phyloP scores from a whole-genome alignment of 1,284 basidiomycete species.

The Microbotryum intermedium region DNA sequence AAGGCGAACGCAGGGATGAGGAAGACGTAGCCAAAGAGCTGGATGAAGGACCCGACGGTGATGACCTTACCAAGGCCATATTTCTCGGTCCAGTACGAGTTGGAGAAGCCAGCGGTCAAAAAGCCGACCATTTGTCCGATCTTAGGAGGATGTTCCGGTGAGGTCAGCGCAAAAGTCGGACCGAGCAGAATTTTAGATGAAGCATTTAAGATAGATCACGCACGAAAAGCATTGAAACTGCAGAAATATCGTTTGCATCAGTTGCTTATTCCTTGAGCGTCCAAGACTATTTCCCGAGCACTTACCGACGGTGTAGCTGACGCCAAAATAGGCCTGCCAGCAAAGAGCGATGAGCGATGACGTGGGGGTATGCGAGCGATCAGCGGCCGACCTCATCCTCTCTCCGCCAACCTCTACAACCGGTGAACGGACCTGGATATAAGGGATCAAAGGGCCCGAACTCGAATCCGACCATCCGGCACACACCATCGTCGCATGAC shows the following conservation, averaged over 20 bases:
- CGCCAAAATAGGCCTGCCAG: slow-evolving; percentile 1
- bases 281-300: not conserved
- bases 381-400: too few species aligned
- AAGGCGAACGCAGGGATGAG: slow-evolving; percentile 26
- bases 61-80: slow-evolving; percentile 26
- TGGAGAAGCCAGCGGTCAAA: not conserved
- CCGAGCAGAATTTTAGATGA: not conserved
- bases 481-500: not conserved
- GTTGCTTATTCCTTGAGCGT: not conserved
- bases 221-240: slow-evolving; percentile 19
- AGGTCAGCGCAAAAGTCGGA: not conserved
- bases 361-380: too few species aligned
- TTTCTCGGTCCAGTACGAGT: not conserved
- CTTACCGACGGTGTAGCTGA: slow-evolving; percentile 12
- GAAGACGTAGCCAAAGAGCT: slow-evolving; percentile 17
- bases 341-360: not conserved
- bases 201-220: not conserved
- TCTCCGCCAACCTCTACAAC: not conserved
- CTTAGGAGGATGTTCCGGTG: not conserved
- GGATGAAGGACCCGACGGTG: slow-evolving; percentile 12
- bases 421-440: slow-evolving; percentile 7
- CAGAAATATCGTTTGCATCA: not conserved
- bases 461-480: slow-evolving; percentile 23
- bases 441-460: slow-evolving; percentile 20
- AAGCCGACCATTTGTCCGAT: slow-evolving; percentile 16